A percentile compares a stretch with the other conserved stretches of the same genome.
Conservation (phyloP, 2,329 filamentous ascomycete species). For the Colletotrichum tropicicola region DNA sequence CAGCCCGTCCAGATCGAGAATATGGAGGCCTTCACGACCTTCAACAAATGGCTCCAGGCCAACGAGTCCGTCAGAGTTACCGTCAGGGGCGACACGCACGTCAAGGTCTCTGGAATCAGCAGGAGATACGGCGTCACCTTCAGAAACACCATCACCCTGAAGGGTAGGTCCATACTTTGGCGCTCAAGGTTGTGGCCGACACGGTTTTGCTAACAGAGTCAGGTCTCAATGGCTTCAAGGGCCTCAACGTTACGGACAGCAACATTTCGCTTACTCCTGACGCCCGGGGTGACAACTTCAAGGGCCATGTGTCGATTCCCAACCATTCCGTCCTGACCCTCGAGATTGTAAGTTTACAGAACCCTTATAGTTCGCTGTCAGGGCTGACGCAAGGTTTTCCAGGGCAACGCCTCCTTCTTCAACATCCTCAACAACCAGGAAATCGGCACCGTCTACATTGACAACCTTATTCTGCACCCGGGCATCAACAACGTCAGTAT, state of each 20-base stretch:
- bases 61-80: slow-evolving; percentile 60
- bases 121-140: slow-evolving; percentile 61
- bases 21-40: slow-evolving; percentile 58
- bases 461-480: slow-evolving; percentile 66
- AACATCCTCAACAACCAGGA: slow-evolving; percentile 60
- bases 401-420: slow-evolving; percentile 71
- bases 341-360: slow-evolving; percentile 61
- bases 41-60: slow-evolving; percentile 63
- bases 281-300: slow-evolving; percentile 66
- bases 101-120: slow-evolving; percentile 59
- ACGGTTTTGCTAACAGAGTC: slow-evolving; percentile 17
- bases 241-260: slow-evolving; percentile 61
- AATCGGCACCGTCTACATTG: slow-evolving; percentile 66
- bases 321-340: slow-evolving; percentile 73
- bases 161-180: slow-evolving; percentile 38
- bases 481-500: slow-evolving; percentile 66
- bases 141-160: slow-evolving; percentile 62
- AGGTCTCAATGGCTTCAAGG: slow-evolving; percentile 64
- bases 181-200: not conserved
- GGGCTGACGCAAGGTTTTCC: not conserved
- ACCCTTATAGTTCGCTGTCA: not conserved
- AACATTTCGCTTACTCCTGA: slow-evolving; percentile 51
- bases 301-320: slow-evolving; percentile 66
- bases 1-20: slow-evolving; percentile 58
- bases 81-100: slow-evolving; percentile 60